A percentile compares a stretch with the other conserved stretches of the same genome.
phyloP scores from a whole-genome alignment of 768 basidiomycete species.

The Psilocybe cubensis region DNA sequence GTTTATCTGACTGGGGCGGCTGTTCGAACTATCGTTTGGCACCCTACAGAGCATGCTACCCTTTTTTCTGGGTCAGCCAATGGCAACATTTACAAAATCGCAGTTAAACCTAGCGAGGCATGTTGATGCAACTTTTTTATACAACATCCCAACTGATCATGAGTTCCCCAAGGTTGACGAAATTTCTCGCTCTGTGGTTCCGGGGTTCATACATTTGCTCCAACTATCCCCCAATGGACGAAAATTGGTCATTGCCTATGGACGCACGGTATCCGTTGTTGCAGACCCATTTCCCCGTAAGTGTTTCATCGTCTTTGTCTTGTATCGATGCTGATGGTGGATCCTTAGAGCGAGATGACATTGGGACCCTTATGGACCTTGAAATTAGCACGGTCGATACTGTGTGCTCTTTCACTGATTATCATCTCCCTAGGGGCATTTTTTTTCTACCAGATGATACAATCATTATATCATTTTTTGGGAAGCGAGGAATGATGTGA shows the following conservation, averaged over 20 bases:
- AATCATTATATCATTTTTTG: neutral
- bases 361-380: neutral
- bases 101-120: neutral
- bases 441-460: neutral
- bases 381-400: neutral
- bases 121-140: neutral
- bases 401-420: neutral
- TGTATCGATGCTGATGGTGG: neutral
- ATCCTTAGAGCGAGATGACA: neutral
- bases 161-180: neutral
- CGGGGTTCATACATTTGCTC: neutral
- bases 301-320: neutral
- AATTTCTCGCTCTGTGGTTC: neutral
- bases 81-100: neutral
- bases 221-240: neutral
- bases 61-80: neutral
- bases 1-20: neutral
- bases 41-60: neutral
- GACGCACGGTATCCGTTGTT: neutral
- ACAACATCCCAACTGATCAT: neutral
- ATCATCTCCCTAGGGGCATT: neutral
- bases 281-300: neutral
- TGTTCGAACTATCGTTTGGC: constrained; percentile 3
- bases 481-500: neutral
- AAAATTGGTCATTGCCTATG: neutral